Evolutionary conservation across 2,329 filamentous ascomycete species (phyloP), one percentile per base, ranked within the genome.

Genomic region (Fonsecaea pedrosoi): DNA sequence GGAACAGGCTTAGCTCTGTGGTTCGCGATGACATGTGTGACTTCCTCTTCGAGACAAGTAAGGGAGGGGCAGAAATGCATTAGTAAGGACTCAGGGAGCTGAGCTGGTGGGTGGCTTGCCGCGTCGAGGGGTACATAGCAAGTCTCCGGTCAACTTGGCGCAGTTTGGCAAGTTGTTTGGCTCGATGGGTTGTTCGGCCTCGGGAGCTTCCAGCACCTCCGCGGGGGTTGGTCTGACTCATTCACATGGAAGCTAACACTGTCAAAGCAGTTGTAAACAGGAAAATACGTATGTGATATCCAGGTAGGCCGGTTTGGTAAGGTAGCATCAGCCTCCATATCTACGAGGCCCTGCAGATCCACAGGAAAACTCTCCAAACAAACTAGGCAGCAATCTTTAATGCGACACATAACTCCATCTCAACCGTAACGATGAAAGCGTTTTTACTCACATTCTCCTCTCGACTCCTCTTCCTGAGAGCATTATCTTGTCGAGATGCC

Each of bases 401-500:
- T 42, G n/a, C 42, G 6, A 45, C 18, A 12, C 30, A n/a, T 7
- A 4, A 12, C 18, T 30, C n/a, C 15, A 50, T 30, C 37, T 34
- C 32, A 53, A 50, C 18, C 18, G 21, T 60, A 35, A 18, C 1
- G 9, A 50, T 30, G 45, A 50, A 50, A 13, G 18, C 21, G 45
- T 50, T 21, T 21, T 50, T 3, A 5, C 25, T 25, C 25, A 12
- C 15, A 5, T 18, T 13, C 45, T 5, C 45, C 21, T 37, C 35
- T 48, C 7, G 50, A 57, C 25, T 12, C 12, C 13, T 21, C 40
- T 8, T 6, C n/a, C 15, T 18, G 12, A n/a, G 21, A 18, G 4
- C 55, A 53, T 54, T 32, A 12, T 4, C 35, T 18, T 15, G 6
- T 50, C 48, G 60, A 30, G 5, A 72, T 70, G 68, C 66, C 69